Base-by-base conservation (phyloP, 2,329 filamentous ascomycete species). In the Scedosporium apiospermum region DNA sequence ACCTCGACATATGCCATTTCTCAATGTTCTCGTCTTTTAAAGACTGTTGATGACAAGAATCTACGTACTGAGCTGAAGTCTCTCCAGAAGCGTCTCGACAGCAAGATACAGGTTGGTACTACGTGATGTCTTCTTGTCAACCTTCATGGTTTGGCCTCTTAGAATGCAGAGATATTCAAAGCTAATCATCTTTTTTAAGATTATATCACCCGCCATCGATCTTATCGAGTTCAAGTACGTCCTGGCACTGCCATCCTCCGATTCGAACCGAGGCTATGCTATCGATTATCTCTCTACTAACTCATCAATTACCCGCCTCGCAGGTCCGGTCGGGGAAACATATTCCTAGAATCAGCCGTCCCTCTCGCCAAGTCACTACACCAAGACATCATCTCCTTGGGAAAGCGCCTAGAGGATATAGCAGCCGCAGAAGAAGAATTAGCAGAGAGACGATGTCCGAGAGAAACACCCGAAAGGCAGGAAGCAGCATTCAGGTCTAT, bases 201-300 rank as follows among this genome's bases (percentile, higher is more conserved):
- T 96, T 66, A 87, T 97, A 57, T 92, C 91, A 10, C 93, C 93
- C 0, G 90, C 91, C 9, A 93, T 96, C 69, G 91, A 96, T 71
- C 87, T 96, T 79, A 91, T 96, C 68, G 91, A 96, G 73, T 82
- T 97, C 68, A 95, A 95, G 87, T 90, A 73, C 68, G 81, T 21
- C n/a, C 38, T 42, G 2, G 34, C 18, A 12, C 34, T 38, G 9
- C 10, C 34, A 38, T 38, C 34, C 34, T 38, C 34, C 34, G 34
- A 38, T 3, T 38, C 34, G 34, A n/a, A 21, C 16, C 4, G 44
- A 49, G 44, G 6, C 21, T 14, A 3, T 49, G 44, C 14, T 57
- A 21, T 4, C 10, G 12, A n/a, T 14, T 38, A 41, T 34, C 12
- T 26, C 12, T n/a, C 34, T 38, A 18, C 51, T 14, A 66, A 67